phyloP scores from a whole-genome alignment of 306 rosid species.

The Castanopsis chinensis region DNA sequence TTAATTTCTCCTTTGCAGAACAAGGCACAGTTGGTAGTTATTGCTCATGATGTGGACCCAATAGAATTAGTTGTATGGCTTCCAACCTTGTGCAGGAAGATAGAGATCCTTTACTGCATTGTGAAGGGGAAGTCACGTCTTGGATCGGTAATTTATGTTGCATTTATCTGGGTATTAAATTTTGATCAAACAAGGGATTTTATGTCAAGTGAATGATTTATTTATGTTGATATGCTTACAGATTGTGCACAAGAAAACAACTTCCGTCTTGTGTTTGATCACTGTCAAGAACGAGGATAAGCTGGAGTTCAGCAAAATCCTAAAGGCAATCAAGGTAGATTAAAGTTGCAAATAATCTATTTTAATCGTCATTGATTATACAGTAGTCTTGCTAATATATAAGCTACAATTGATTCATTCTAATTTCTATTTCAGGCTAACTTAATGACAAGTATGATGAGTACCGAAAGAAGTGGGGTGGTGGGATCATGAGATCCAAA shows the following conservation, averaged over 20 bases:
- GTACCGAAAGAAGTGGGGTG: constrained; percentile 83
- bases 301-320: constrained; percentile 62
- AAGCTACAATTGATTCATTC: background rate
- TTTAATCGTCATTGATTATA: background rate
- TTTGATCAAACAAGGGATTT: background rate
- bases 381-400: background rate
- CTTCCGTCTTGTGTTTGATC: constrained; percentile 70
- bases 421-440: constrained; percentile 47
- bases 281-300: constrained; percentile 87
- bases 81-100: constrained; percentile 77
- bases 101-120: constrained; percentile 83
- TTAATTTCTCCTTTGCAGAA: constrained; percentile 34
- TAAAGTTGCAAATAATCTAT: background rate
- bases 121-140: constrained; percentile 81
- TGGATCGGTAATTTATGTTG: constrained; percentile 47
- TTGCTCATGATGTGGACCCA: constrained; percentile 86
- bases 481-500: constrained; percentile 86
- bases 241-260: constrained; percentile 76
- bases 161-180: too few species aligned
- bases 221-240: constrained; percentile 6
- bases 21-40: constrained; percentile 76
- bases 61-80: constrained; percentile 85
- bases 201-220: background rate
- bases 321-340: constrained; percentile 73
- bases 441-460: constrained; percentile 74